Conservation (phyloP, 345 rosid species). For the Camelina neglecta region DNA sequence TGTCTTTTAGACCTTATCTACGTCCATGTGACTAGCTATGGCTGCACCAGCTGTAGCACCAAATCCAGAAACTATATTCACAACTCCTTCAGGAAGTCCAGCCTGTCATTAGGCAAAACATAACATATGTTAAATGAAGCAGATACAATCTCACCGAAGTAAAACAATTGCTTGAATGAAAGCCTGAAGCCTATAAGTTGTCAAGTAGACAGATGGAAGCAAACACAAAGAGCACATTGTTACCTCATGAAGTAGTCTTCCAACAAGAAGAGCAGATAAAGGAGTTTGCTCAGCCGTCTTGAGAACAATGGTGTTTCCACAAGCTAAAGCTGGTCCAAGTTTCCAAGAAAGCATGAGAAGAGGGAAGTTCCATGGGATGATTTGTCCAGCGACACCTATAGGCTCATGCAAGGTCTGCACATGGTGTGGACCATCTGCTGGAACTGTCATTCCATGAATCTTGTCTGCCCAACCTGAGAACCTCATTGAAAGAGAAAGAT, state of each 20-base stretch:
- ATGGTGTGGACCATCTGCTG: slow-evolving; percentile 74
- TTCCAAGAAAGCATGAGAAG: slow-evolving; percentile 92
- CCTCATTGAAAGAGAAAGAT: slow-evolving; percentile 5
- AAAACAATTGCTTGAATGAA: not conserved
- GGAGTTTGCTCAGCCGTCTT: slow-evolving; percentile 98
- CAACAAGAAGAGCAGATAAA: slow-evolving; percentile 67
- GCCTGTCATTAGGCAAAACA: slow-evolving; percentile 56
- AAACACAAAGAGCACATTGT: slow-evolving; percentile 2
- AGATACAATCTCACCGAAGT: not conserved
- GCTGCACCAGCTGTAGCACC: slow-evolving; percentile 94
- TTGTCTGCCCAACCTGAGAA: slow-evolving; percentile 93
- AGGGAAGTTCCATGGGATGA: slow-evolving; percentile 98
- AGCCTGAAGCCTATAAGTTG: not conserved
- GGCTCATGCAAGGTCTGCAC: slow-evolving; percentile 92
- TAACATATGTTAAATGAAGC: not conserved
- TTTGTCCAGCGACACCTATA: slow-evolving; percentile 94
- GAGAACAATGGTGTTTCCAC: slow-evolving; percentile 84
- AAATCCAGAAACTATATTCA: slow-evolving; percentile 84
- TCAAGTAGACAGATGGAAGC: slow-evolving; percentile 2
- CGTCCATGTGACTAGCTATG: slow-evolving; percentile 87
- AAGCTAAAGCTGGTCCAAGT: slow-evolving; percentile 91
- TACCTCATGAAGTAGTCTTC: slow-evolving; percentile 82
- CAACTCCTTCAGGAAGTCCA: slow-evolving; percentile 91
- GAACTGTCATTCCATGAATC: slow-evolving; percentile 88
- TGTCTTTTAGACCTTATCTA: slow-evolving; percentile 70